phyloP scores from a whole-genome alignment of 1,284 basidiomycete species.

The Xanthoconium separans region DNA sequence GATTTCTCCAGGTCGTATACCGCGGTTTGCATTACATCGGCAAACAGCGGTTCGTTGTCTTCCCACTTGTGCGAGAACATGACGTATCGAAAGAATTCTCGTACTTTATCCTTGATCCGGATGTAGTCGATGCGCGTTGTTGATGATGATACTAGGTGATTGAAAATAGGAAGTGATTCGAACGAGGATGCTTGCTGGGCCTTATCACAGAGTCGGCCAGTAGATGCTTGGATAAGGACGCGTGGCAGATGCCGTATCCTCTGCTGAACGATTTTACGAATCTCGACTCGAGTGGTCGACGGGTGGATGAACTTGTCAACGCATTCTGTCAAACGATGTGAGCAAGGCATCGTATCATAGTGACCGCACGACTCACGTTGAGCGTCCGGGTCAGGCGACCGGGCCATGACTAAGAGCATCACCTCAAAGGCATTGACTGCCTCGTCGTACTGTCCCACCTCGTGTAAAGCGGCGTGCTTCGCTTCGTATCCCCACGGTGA shows the following conservation, averaged over 20 bases:
- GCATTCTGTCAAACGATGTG: background rate
- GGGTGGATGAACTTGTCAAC: background rate
- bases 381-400: background rate
- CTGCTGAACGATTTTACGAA: background rate
- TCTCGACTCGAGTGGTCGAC: background rate
- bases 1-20: background rate
- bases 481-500: background rate
- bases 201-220: background rate
- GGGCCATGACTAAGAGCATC: background rate
- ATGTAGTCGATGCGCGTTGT: background rate
- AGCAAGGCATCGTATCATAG: background rate
- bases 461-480: background rate
- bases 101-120: background rate
- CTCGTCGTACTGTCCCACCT: background rate
- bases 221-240: background rate
- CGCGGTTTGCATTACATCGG: background rate
- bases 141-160: background rate
- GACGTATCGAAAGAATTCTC: background rate
- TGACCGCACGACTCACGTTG: background rate
- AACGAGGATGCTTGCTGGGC: background rate
- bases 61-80: background rate
- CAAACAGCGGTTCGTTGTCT: background rate
- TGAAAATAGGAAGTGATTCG: background rate
- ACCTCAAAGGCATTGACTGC: background rate
- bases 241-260: background rate